Evolutionary conservation across 2,329 filamentous ascomycete genomes (phyloP).

Genomic region (Aspergillus neoniger): DNA sequence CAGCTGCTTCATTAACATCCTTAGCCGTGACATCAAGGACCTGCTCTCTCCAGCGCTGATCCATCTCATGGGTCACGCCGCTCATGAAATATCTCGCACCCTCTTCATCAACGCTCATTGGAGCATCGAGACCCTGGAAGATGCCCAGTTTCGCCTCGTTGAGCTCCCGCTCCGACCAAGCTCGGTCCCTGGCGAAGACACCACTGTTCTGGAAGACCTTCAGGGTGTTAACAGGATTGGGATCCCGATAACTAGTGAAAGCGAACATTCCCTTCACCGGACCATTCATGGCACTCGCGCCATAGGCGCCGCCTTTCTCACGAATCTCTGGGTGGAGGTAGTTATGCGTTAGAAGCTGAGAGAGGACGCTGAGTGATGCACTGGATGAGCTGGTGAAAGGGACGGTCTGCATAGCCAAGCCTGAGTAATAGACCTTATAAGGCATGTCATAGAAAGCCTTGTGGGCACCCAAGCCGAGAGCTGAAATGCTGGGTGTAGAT

Average conservation of each 20-base stretch:
- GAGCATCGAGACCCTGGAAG: conserved; percentile 90
- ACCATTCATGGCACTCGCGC: conserved; percentile 81
- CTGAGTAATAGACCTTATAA: conserved; percentile 96
- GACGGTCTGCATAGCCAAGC: conserved; percentile 76
- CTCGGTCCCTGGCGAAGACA: conserved; percentile 75
- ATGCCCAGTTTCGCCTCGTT: conserved; percentile 95
- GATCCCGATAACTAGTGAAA: conserved; percentile 96
- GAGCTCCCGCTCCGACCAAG: conserved; percentile 81
- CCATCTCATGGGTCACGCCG: conserved; percentile 85
- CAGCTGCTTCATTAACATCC: conserved; percentile 78
- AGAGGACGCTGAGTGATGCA: conserved; percentile 81
- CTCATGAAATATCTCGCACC: conserved; percentile 84
- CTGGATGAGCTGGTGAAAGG: conserved; percentile 76
- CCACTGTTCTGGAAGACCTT: conserved; percentile 82
- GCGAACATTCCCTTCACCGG: conserved; percentile 83
- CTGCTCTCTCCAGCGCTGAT: conserved; percentile 77
- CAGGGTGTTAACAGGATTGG: conserved; percentile 86
- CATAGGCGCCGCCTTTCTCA: conserved; percentile 96
- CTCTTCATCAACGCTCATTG: conserved; percentile 81
- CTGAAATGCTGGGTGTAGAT: conserved; percentile 24
- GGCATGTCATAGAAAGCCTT: conserved; percentile 92
- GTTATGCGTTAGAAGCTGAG: conserved; percentile 92
- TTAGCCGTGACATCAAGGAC: conserved; percentile 81
- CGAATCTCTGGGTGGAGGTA: conserved; percentile 96
- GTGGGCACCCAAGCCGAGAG: conserved; percentile 43